Evolutionary conservation across 371 early-diverging fungal species (phyloP).

Genomic region (Mortierella sp.): DNA sequence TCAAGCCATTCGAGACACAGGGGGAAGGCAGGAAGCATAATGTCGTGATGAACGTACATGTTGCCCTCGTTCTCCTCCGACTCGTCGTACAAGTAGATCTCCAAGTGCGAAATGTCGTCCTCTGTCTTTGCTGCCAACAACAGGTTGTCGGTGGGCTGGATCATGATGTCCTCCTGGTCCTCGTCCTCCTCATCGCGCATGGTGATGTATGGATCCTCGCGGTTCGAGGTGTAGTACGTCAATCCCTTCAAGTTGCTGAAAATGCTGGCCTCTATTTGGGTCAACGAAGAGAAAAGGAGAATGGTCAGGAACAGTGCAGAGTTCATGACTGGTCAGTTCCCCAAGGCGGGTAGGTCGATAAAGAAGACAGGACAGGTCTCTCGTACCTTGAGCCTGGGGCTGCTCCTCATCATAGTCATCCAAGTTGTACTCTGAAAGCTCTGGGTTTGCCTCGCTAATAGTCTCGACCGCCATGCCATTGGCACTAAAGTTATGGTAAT

Average conservation of each 20-base stretch:
- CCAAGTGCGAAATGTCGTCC: conserved; percentile 95
- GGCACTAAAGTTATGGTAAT: too few relatives aligned
- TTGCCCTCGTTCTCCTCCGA: conserved; percentile 80
- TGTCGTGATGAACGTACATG: conserved; percentile 97
- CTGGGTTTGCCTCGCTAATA: conserved; percentile 63
- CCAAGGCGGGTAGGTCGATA: too few relatives aligned
- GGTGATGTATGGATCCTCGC: conserved; percentile 89
- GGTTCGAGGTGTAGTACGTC: conserved; percentile 80
- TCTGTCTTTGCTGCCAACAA: conserved; percentile 94
- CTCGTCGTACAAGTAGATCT: conserved; percentile 88
- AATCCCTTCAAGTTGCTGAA: conserved; percentile 84
- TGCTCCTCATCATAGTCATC: conserved; percentile 78
- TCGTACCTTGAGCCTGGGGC: conserved; percentile 56
- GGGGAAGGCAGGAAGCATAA: conserved; percentile 97
- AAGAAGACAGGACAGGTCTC: not conserved
- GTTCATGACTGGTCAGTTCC: not conserved
- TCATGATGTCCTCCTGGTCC: conserved; percentile 83
- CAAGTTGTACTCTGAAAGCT: conserved; percentile 82
- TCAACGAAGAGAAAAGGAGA: not conserved
- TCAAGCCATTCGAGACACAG: conserved; percentile 96
- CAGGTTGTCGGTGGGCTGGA: conserved; percentile 87
- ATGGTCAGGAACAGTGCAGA: not conserved
- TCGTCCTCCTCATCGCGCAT: conserved; percentile 78
- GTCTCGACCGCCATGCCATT: conserved; percentile 44
- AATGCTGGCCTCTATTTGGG: conserved; percentile 57